Conservation (phyloP, 1,284 basidiomycete genomes). For the Trichosporon inkin region DNA sequence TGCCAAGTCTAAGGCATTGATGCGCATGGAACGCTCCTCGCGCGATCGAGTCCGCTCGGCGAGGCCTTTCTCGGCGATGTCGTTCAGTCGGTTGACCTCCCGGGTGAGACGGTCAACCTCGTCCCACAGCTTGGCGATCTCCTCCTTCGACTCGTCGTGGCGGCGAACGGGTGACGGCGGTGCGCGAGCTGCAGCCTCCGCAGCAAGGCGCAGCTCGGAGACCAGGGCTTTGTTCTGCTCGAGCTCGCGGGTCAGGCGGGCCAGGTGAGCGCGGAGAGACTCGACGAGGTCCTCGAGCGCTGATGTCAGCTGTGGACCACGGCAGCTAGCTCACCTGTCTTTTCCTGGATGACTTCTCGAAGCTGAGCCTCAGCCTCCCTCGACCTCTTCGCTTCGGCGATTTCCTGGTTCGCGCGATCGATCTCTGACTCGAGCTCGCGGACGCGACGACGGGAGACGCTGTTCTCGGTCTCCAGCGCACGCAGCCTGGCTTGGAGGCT, state of each 20-base stretch:
- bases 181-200: conserved; percentile 14
- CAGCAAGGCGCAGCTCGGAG: conserved; percentile 58
- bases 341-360: conserved; percentile 68
- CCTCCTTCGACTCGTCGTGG: conserved; percentile 43
- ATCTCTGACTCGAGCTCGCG: conserved; percentile 76
- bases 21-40: conserved; percentile 20
- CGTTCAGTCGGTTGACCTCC: conserved; percentile 74
- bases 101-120: conserved; percentile 59
- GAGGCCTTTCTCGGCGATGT: conserved; percentile 75
- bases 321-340: conserved; percentile 60
- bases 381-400: conserved; percentile 42
- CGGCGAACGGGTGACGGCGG: conserved; percentile 25
- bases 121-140: conserved; percentile 57
- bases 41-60: conserved; percentile 58
- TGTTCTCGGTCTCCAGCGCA: conserved; percentile 70
- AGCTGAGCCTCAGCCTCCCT: conserved; percentile 22
- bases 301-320: conserved; percentile 36
- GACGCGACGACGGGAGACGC: conserved; percentile 68
- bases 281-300: conserved; percentile 71
- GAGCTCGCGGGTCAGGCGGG: conserved; percentile 70
- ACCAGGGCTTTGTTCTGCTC: conserved; percentile 63
- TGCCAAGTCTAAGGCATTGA: conserved; percentile 19
- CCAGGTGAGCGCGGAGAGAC: conserved; percentile 66
- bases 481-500: conserved; percentile 42
- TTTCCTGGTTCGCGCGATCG: conserved; percentile 51